Base-by-base conservation (phyloP, 192 early-diverging fungal genomes). In the Backusella westeae region DNA sequence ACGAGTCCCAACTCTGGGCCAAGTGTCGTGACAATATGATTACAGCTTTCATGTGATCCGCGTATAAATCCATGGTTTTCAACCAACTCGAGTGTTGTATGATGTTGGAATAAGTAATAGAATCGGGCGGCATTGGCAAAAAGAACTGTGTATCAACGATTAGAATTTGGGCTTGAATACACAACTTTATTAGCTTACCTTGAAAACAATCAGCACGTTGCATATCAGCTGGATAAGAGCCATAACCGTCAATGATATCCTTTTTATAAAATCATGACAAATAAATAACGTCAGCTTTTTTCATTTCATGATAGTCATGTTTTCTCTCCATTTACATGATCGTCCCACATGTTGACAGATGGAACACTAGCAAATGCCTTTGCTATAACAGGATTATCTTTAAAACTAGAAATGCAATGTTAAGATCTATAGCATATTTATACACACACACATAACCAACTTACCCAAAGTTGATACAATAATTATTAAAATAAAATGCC, bases 61-160 rank as follows among this genome's bases (percentile, higher is more conserved):
- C 75, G 78, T 69, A 76, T 83, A 84, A 88, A 89, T 76, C 82
- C 90, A 69, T 93, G 87, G 23, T 86, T 81, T 17, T 78, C 39
- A 29, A 89, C 87, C 52, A 87, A 75, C 32, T 83, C 72, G 38
- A 87, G 76, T 29, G 85, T 95, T 26, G 91, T 87, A 77, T 95
- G 93, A 5, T 90, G 91, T 85, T 96, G 95, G 86, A 93, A 96
- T 68, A 96, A 79, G 65, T 90, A 86, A 85, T 93, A 95, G 84
- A 93, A 94, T 29, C 90, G 89, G 70, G 85, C 77, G 5, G 93
- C 94, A 42, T 89, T 82, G 34, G 88, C 81, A 76, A 88, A 90
- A 67, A 94, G 78, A 29, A 78, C 85, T 86, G 69, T 46, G 38
- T 17, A 17, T 49, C 6, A 53, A 69, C 10, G 39, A 5, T 26